Conservation (phyloP, 495 filamentous ascomycete genomes). For the Penicillium psychrofluorescens region DNA sequence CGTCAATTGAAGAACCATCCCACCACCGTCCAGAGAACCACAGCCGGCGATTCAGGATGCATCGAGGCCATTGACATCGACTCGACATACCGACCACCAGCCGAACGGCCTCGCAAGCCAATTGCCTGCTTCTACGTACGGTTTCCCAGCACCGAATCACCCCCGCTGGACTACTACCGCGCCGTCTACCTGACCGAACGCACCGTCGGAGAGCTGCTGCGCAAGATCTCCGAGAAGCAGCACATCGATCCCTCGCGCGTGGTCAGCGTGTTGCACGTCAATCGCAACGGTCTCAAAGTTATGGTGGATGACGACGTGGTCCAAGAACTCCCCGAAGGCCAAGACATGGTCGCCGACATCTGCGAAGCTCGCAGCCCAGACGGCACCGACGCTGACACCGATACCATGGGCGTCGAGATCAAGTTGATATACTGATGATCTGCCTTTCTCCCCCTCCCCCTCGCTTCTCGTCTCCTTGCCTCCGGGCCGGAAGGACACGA, state of each 20-base stretch:
- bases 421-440: conserved; percentile 29
- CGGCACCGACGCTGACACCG: conserved; percentile 7
- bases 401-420: conserved; percentile 19
- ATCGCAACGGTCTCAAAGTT: conserved; percentile 66
- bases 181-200: conserved; percentile 81
- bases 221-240: conserved; percentile 66
- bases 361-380: conserved; percentile 24
- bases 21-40: conserved; percentile 38
- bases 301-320: conserved; percentile 89
- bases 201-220: conserved; percentile 62
- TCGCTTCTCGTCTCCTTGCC: background rate
- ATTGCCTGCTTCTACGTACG: conserved; percentile 88
- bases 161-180: conserved; percentile 62
- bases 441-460: background rate
- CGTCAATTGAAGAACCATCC: conserved; percentile 21
- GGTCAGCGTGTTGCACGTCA: conserved; percentile 61
- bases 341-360: conserved; percentile 75
- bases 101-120: conserved; percentile 62
- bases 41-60: conserved; percentile 56
- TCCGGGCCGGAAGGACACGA: background rate
- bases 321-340: conserved; percentile 77
- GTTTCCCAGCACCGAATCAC: conserved; percentile 43
- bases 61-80: conserved; percentile 92
- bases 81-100: conserved; percentile 71
- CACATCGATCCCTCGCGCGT: conserved; percentile 66